Evolutionary conservation across 1,284 basidiomycete species (phyloP), one percentile per base, ranked within the genome.

Genomic region (Crocinoboletus sp.): DNA sequence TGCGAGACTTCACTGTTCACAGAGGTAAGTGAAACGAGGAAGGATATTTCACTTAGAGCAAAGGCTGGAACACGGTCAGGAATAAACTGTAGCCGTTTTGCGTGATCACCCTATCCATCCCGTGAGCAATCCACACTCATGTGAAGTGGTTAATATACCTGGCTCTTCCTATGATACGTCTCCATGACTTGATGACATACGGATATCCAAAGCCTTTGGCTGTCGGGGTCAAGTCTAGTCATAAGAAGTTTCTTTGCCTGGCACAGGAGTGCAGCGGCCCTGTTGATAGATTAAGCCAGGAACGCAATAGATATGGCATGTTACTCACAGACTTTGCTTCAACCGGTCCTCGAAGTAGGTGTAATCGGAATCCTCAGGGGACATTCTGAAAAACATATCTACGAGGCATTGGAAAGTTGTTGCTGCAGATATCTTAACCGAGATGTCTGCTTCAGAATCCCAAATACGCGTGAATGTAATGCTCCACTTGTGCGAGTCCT

Each of bases 1-100:
- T 80, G 72, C 12, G 83, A 84, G 23, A 89, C 77, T 28, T 70
- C 70, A 30, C 71, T 77, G 46, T 84, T 83, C 4, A 76, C 73
- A 6, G 85, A 86, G 2, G 84, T 80, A 43, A 90, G 65, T 1
- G 79, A 75, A 9, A 86, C 78, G 3, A 87, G 70, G 50, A 86
- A 79, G 0, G 83, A 77, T 19, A 89, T 79, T 63, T 90, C 87
- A 2, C 76, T 71, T 13, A 89, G 58, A 3, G 74, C 73, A 50
- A 89, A 78, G 2, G 81, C 78, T 2, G 82, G 72, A 3, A 79
- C 64, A 30, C 83, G 79, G 10, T 67, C 66, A 5, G 69, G 54
- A 34, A 74, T 69, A 9, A 69, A 59, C 53, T 83, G 80, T 25
- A 78, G 59, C 0, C 65, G 64, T 46, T 65, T 71, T 25, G 77